Conservation (phyloP, 192 early-diverging fungal genomes). For the Jimgerdemannia flammicorona region DNA sequence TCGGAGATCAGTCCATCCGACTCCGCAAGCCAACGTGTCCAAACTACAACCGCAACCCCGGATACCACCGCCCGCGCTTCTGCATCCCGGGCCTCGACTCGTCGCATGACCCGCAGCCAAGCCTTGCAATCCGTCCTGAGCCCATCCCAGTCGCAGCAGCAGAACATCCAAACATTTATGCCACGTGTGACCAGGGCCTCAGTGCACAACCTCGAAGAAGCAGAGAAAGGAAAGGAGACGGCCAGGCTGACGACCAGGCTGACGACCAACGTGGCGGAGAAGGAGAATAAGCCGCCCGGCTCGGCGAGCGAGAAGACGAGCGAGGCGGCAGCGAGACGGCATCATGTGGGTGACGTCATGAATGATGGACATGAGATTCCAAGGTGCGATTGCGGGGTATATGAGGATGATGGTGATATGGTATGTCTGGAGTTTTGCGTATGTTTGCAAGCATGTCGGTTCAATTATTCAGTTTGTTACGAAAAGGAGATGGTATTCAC, state of each 20-base stretch:
- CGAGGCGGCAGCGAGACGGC: background rate
- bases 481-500: no score
- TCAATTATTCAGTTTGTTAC: conserved; percentile 3
- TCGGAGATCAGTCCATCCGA: background rate
- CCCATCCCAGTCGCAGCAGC: background rate
- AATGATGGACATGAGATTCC: background rate
- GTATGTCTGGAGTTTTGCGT: conserved; percentile 5
- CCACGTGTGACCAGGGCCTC: background rate
- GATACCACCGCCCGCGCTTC: background rate
- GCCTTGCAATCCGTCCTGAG: background rate
- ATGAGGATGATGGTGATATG: conserved; percentile 18
- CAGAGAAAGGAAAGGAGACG: background rate
- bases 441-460: conserved; percentile 15
- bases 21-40: background rate
- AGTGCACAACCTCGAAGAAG: background rate
- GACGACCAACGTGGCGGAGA: background rate
- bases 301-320: background rate
- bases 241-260: background rate
- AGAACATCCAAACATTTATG: background rate
- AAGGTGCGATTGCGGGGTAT: conserved; percentile 34
- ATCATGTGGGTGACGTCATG: background rate
- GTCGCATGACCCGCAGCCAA: background rate
- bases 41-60: background rate
- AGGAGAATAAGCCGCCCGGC: background rate
- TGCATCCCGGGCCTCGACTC: background rate